Conservation (phyloP, 2,329 filamentous ascomycete species). For the Pseudogymnoascus sp. region DNA sequence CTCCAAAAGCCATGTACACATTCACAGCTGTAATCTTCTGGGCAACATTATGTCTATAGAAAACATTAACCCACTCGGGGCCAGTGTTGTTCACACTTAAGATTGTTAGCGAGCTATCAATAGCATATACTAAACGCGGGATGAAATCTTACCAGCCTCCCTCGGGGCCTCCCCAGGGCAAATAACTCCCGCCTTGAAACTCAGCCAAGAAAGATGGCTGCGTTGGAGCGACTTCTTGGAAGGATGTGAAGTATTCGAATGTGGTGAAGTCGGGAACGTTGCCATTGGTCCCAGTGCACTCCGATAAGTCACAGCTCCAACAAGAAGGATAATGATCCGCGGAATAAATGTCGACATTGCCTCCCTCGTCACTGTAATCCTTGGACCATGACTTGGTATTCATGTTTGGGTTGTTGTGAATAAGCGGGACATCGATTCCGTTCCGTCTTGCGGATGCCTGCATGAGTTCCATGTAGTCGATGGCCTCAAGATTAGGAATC, state of each 20-base stretch:
- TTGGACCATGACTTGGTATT: constrained; percentile 49
- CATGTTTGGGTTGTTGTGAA: constrained; percentile 53
- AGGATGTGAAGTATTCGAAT: constrained; percentile 28
- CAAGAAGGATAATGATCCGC: constrained; percentile 48
- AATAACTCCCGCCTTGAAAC: constrained; percentile 50
- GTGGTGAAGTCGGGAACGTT: constrained; percentile 43
- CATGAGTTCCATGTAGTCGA: constrained; percentile 49
- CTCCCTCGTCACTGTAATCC: constrained; percentile 47
- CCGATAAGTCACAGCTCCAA: constrained; percentile 55
- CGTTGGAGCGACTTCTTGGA: constrained; percentile 20
- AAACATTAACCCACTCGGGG: constrained; percentile 53
- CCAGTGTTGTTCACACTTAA: constrained; percentile 37
- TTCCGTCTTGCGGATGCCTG: constrained; percentile 44
- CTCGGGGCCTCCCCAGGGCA: not conserved
- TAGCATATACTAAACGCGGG: too few species aligned
- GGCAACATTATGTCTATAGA: constrained; percentile 54
- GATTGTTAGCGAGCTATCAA: constrained; percentile 29
- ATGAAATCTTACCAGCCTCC: not conserved
- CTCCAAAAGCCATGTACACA: constrained; percentile 58
- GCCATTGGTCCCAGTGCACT: constrained; percentile 53
- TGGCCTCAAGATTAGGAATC: constrained; percentile 39
- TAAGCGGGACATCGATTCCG: constrained; percentile 51
- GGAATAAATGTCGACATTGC: constrained; percentile 46
- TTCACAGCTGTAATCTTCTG: constrained; percentile 51
- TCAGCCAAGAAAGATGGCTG: constrained; percentile 44